Evolutionary conservation across 257 asterid genomes (phyloP).

Genomic region (Salvia rosmarinus): DNA sequence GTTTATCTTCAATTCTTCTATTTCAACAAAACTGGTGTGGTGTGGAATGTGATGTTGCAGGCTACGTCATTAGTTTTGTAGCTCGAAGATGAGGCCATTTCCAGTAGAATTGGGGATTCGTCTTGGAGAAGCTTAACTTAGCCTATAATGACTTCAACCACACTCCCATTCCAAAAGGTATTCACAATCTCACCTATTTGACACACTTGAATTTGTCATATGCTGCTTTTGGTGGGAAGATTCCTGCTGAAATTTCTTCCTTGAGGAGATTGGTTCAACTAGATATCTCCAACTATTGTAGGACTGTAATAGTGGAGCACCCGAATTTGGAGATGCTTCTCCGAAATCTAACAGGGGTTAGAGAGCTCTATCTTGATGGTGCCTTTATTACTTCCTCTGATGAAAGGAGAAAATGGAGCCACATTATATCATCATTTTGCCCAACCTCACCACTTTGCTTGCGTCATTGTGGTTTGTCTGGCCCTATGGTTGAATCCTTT

Average conservation of each 20-base stretch:
- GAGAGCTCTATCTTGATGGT: not conserved
- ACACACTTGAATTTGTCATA: not conserved
- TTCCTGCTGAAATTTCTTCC: not conserved
- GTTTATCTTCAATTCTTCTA: not conserved
- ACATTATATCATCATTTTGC: not conserved
- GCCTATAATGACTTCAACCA: not conserved
- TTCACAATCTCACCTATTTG: not conserved
- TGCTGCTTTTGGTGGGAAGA: not conserved
- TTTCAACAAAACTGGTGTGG: not conserved
- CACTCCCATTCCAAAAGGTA: not conserved
- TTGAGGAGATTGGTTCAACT: not conserved
- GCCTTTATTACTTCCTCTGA: not conserved
- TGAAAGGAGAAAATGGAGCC: not conserved
- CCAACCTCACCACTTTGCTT: not conserved
- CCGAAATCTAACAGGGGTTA: not conserved
- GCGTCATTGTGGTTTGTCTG: not conserved
- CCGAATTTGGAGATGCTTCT: not conserved
- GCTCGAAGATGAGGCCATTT: not conserved
- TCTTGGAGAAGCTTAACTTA: not conserved
- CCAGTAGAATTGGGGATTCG: not conserved
- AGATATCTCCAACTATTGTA: not conserved
- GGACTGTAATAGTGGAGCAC: not conserved
- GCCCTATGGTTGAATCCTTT: not conserved
- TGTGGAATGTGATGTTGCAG: not conserved
- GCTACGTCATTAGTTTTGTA: not conserved